Evolutionary conservation across 192 early-diverging fungal species (phyloP), one percentile per base, ranked within the genome.

Genomic region (Umbelopsis isabellina): DNA sequence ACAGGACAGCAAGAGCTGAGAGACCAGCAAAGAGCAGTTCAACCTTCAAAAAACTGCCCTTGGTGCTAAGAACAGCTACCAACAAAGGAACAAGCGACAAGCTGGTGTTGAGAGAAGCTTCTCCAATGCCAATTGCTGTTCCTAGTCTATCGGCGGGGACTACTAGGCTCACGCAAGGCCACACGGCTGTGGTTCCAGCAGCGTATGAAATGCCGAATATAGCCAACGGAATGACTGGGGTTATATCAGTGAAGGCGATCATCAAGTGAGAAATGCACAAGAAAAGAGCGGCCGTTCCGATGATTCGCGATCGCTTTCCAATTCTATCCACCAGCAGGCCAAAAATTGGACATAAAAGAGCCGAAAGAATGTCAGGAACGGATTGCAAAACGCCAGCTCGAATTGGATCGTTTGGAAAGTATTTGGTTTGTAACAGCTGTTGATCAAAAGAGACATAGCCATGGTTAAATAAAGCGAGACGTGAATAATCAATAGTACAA

Each of bases 151-250:
- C 80, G 22, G 68, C 65, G 30, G 76, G 75, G 21, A 88, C 89
- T 16, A 91, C 64, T 18, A 87, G 79, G 0, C 89, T 87, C 20
- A 91, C 86, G 74, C 87, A 88, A 1, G 88, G 88, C 89, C 89
- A 91, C 12, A 91, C 44, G 1, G 86, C 84, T 2, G 85, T 72
- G 7, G 87, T 85, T 68, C 86, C 89, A 22, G 86, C 52, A 27
- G 86, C 81, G 68, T 84, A 89, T 1, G 81, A 76, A 2, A 90
- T 22, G 4, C 89, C 89, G 20, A 91, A 73, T 23, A 90, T 55
- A 30, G 73, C 20, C 84, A 91, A 85, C 33, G 70, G 70, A 33
- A 79, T 22, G 10, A 77, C 71, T 16, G 89, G 89, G 1, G 79
- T 67, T 21, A 86, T 27, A 4, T 49, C 46, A 0, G 88, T 87